A percentile compares a stretch with the other conserved stretches of the same genome.
Evolutionary conservation across 345 rosid species (phyloP).

Genomic region (Erucastrum elatum): DNA sequence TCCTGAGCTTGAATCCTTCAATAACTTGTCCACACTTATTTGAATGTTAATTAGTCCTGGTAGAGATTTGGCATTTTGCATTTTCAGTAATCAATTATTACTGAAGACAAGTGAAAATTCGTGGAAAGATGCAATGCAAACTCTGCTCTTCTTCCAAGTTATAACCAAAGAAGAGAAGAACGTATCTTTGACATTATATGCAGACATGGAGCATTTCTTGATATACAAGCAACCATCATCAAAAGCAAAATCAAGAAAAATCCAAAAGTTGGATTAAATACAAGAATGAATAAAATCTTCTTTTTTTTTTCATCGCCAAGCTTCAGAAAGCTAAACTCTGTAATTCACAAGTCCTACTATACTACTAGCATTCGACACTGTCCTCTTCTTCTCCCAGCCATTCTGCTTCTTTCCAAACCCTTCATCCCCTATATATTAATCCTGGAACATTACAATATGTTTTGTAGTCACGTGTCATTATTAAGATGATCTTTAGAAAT

Average conservation of each 20-base stretch:
- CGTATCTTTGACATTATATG: constrained; percentile 23
- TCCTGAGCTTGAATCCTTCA: too few species aligned
- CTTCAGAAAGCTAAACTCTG: constrained; percentile 68
- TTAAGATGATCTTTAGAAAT: too few species aligned
- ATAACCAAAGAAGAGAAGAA: not conserved
- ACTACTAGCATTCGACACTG: constrained; percentile 41
- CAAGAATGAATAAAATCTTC: not conserved
- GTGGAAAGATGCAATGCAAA: not conserved
- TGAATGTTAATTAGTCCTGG: too few species aligned
- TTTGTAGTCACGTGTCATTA: too few species aligned
- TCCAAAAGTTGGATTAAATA: constrained; percentile 18
- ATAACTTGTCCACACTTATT: too few species aligned
- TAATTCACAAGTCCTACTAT: constrained; percentile 54
- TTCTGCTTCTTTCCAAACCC: constrained; percentile 30
- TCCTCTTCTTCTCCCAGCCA: constrained; percentile 34
- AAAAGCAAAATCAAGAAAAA: constrained; percentile 15
- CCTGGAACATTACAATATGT: too few species aligned
- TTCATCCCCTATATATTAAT: too few species aligned
- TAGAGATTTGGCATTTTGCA: too few species aligned
- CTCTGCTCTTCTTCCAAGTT: not conserved
- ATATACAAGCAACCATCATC: constrained; percentile 27
- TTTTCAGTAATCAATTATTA: too few species aligned
- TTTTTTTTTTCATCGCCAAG: constrained; percentile 52
- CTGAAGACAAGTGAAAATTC: too few species aligned
- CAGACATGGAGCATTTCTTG: constrained; percentile 30